Evolutionary conservation across 106 monocot genomes (phyloP).

Genomic region (Acorus gramineus): DNA sequence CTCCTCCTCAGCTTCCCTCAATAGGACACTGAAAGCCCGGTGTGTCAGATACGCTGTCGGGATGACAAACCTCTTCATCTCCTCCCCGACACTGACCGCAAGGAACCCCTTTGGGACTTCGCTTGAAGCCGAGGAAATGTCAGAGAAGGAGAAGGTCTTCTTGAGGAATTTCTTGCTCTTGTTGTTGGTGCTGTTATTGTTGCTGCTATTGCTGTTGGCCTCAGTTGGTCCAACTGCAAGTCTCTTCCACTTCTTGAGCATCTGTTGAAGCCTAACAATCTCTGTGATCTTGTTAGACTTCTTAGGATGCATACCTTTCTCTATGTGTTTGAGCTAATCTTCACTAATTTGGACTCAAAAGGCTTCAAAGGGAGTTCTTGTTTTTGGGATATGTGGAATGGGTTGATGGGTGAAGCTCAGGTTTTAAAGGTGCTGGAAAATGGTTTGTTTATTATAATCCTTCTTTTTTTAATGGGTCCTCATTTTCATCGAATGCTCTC

Average conservation of each 20-base stretch:
- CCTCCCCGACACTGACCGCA: conserved; percentile 44
- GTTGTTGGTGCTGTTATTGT: not conserved
- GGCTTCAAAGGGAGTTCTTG: too few relatives aligned
- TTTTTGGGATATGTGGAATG: too few relatives aligned
- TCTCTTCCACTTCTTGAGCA: conserved; percentile 90
- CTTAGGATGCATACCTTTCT: conserved; percentile 27
- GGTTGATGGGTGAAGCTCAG: too few relatives aligned
- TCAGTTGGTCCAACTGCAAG: conserved; percentile 35
- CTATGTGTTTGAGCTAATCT: too few relatives aligned
- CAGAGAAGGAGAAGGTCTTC: conserved; percentile 59
- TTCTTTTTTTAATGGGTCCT: too few relatives aligned
- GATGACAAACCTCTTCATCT: conserved; percentile 52
- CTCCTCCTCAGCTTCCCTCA: conserved; percentile 56
- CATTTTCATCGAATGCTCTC: too few relatives aligned
- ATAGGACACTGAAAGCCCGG: conserved; percentile 34
- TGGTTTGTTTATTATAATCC: too few relatives aligned
- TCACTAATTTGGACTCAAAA: too few relatives aligned
- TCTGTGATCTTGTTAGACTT: conserved; percentile 81
- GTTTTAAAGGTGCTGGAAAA: too few relatives aligned
- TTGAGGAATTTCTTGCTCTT: conserved; percentile 60
- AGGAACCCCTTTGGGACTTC: conserved; percentile 47
- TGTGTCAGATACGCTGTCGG: conserved; percentile 49
- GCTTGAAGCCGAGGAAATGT: conserved; percentile 16
- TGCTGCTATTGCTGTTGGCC: conserved; percentile 19
- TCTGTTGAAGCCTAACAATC: conserved; percentile 67